Evolutionary conservation across 768 basidiomycete species (phyloP), one percentile per base, ranked within the genome.

Genomic region (Hygrocybe coccinea): DNA sequence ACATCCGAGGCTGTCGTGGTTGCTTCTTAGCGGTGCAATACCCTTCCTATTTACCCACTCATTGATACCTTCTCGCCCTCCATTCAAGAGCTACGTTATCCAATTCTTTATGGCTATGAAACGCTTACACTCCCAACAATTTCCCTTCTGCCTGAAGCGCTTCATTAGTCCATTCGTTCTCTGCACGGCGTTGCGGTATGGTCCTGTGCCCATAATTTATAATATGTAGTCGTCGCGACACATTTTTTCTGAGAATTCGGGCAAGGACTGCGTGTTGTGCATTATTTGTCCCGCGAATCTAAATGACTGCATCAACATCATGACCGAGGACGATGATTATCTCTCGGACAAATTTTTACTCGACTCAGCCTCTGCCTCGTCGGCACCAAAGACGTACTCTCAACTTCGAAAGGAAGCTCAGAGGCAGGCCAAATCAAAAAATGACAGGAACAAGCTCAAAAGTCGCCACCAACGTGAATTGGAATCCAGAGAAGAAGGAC

Each of bases 261-360:
- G 11, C 14, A n/a, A 5, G 17, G 22, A 9, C 60, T 67, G 61
- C 59, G 58, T 55, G 62, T 65, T 63, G 60, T 64, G 36, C 50
- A 33, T 54, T 56, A 56, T 56, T 56, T 50, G 33, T 24, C 38
- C 14, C 22, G 33, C 37, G n/a, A 25, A 50, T 7, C n/a, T 56
- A 43, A 36, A 29, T 38, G 25, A 25, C 34, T 49, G 48, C 29
- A 34, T n/a, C n/a, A n/a, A 17, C 5, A 37, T 51, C 29, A 38
- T 37, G 36, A 35, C 29, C 56, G 90, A 92, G 63, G 89, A 89
- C 61, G 88, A 41, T 3, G 38, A 93, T 73, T 94, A 93, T 65
- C 80, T 94, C 50, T 91, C 90, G 33, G 89, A 91, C 76, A 92
- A 90, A 65, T 93, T 92, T 69, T 77, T 93, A 3, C 60, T 75